Evolutionary conservation across 805 yeast species (phyloP).

Genomic region (Blastobotrys robertii): DNA sequence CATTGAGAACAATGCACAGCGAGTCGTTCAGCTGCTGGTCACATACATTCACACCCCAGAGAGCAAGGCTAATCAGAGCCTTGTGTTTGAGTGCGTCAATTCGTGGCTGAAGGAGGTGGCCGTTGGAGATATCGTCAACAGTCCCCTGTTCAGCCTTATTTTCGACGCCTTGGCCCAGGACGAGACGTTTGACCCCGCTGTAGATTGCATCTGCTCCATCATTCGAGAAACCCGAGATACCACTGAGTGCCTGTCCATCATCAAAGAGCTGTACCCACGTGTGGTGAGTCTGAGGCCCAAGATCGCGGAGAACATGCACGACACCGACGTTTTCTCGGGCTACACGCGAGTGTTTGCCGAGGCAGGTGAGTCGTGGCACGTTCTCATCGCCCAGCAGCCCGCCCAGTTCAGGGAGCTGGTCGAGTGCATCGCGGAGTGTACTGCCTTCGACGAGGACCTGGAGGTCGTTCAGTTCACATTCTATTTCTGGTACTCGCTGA

Average conservation of each 20-base stretch:
- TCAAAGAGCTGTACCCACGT: slow-evolving; percentile 59
- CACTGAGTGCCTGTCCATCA: slow-evolving; percentile 37
- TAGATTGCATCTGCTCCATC: slow-evolving; percentile 78
- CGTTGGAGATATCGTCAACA: slow-evolving; percentile 53
- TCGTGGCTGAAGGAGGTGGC: slow-evolving; percentile 90
- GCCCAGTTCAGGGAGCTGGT: slow-evolving; percentile 62
- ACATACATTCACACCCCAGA: slow-evolving; percentile 35
- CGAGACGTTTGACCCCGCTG: slow-evolving; percentile 69
- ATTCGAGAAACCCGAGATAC: slow-evolving; percentile 75
- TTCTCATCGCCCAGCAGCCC: slow-evolving; percentile 66
- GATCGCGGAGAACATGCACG: slow-evolving; percentile 30
- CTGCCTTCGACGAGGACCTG: slow-evolving; percentile 69
- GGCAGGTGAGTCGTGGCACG: slow-evolving; percentile 95
- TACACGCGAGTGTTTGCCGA: slow-evolving; percentile 73
- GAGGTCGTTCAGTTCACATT: slow-evolving; percentile 87
- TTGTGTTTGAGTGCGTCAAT: slow-evolving; percentile 64
- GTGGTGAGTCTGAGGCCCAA: slow-evolving; percentile 51
- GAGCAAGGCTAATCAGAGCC: slow-evolving; percentile 28
- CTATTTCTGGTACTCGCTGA: slow-evolving; percentile 81
- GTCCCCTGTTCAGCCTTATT: slow-evolving; percentile 57
- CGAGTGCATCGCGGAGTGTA: slow-evolving; percentile 57
- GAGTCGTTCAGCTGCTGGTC: slow-evolving; percentile 54
- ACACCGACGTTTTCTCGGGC: slow-evolving; percentile 57
- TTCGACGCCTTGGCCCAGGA: slow-evolving; percentile 50
- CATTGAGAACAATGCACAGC: slow-evolving; percentile 55